Percentiles rank a stretch among this genome's conserved stretches.
Conservation (phyloP, 1,284 basidiomycete species). For the Amylostereum chailletii region DNA sequence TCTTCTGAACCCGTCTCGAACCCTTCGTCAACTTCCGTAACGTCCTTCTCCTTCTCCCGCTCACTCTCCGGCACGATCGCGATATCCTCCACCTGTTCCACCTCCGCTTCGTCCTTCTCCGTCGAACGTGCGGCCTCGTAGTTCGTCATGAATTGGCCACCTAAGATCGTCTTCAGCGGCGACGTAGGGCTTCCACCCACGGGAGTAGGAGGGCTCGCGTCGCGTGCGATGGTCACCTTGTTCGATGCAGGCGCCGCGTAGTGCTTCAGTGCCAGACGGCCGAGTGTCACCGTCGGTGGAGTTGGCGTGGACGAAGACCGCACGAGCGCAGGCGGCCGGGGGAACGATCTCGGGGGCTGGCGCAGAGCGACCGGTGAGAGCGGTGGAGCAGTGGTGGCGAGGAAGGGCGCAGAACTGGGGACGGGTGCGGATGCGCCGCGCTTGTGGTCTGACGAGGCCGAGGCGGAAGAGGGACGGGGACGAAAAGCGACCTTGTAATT, state of each 20-base stretch:
- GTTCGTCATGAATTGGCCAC: background rate
- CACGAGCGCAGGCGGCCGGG: constrained; percentile 12
- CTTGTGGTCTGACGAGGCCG: constrained; percentile 3
- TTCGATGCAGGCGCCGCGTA: constrained; percentile 9
- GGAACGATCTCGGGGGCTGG: background rate
- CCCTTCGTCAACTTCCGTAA: constrained; percentile 6
- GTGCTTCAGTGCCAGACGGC: constrained; percentile 13
- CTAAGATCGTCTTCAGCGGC: background rate
- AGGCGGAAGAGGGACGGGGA: constrained; percentile 15
- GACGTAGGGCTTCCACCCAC: background rate
- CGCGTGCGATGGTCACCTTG: background rate
- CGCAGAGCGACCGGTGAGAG: background rate
- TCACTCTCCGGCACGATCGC: constrained; percentile 2
- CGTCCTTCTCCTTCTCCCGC: constrained; percentile 2
- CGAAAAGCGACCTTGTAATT: constrained; percentile 74
- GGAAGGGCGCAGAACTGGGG: constrained; percentile 10
- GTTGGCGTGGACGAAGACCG: constrained; percentile 17
- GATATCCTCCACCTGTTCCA: constrained; percentile 4
- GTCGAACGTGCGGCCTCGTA: constrained; percentile 7
- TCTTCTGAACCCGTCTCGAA: constrained; percentile 11
- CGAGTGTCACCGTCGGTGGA: constrained; percentile 8
- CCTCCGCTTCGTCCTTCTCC: constrained; percentile 1
- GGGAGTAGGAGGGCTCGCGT: background rate
- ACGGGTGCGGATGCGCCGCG: constrained; percentile 9
- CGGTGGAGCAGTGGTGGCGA: constrained; percentile 1